These are phyloP conservation scores for Caloboletus inedulis DNA, from an alignment of 1,284 basidiomycete genomes.

Conservation along the genomic window DNA sequence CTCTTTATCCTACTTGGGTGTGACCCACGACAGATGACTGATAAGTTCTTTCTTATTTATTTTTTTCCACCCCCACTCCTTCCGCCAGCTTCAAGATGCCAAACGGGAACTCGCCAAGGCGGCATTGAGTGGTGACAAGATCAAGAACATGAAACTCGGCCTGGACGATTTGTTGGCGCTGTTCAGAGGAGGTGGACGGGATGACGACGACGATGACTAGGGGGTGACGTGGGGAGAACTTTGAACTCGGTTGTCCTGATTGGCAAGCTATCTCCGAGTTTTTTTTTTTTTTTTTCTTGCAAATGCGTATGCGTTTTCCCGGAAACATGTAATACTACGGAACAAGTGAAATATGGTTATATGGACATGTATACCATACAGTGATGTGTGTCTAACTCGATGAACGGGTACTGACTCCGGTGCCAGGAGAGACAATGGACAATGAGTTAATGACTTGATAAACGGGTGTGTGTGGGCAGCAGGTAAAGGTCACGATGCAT, in stretches of 20 bases:
- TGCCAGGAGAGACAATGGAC: neutral
- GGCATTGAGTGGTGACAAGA: conserved; percentile 84
- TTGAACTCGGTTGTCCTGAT: neutral
- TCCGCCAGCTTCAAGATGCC: conserved; percentile 69
- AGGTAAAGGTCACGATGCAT: neutral
- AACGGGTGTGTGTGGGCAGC: neutral
- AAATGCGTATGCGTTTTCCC: neutral
- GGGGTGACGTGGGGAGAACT: neutral
- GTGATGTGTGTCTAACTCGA: neutral
- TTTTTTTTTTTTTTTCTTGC: neutral
- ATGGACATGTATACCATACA: neutral
- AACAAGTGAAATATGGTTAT: neutral
- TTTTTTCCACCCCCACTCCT: neutral
- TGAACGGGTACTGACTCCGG: neutral
- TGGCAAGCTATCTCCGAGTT: neutral
- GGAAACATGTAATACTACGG: neutral
- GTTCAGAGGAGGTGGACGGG: conserved; percentile 56
- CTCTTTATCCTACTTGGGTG: neutral
- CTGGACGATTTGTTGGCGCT: conserved; percentile 81
- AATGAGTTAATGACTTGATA: neutral
- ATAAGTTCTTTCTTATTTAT: neutral
- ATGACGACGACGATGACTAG: conserved; percentile 45
- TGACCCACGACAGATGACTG: neutral
- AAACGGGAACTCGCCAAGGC: conserved; percentile 85
- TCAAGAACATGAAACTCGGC: conserved; percentile 82